phyloP scores from a whole-genome alignment of 352 stramenopile genomes.

The Globisporangium emineosum region DNA sequence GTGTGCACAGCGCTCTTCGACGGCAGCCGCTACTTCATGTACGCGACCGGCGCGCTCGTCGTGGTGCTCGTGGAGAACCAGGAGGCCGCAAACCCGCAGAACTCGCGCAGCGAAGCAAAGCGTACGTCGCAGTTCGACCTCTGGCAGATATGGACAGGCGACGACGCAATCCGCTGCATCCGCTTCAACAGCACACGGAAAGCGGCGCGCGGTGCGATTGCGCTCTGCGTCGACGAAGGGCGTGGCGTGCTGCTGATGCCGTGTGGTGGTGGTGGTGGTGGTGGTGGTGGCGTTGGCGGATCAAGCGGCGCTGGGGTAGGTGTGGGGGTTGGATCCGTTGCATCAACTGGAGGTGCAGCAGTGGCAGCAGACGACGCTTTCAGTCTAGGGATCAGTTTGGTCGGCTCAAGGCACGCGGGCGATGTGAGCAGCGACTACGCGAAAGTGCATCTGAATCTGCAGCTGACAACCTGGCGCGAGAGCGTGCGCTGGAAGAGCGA shows the following conservation, averaged over 20 bases:
- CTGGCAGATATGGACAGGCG: conserved; percentile 65
- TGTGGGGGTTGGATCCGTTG: conserved; percentile 4
- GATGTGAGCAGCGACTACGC: conserved; percentile 43
- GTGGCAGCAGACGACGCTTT: conserved; percentile 4
- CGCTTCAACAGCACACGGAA: conserved; percentile 55
- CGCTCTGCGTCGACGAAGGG: conserved; percentile 59
- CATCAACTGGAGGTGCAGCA: background rate
- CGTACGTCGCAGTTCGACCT: conserved; percentile 52
- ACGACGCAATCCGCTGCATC: conserved; percentile 45
- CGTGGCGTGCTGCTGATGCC: conserved; percentile 65
- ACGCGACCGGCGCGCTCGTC: conserved; percentile 47
- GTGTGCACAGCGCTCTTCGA: conserved; percentile 48
- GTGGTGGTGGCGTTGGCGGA: background rate
- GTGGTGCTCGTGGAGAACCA: conserved; percentile 58
- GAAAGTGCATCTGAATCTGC: conserved; percentile 68
- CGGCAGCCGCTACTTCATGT: conserved; percentile 57
- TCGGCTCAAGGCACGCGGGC: background rate
- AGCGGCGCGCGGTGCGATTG: conserved; percentile 47
- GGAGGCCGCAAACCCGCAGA: conserved; percentile 10
- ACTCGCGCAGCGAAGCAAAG: conserved; percentile 21
- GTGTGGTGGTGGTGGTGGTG: background rate
- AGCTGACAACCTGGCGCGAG: conserved; percentile 64
- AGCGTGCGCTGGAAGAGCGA: conserved; percentile 71
- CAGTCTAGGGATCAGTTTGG: background rate
- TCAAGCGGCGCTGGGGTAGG: conserved; percentile 5